Percentiles rank a stretch among this genome's conserved stretches.
These are phyloP conservation scores for Pythium sp. DNA, from an alignment of 352 stramenopile genomes.

Conservation along the genomic window DNA sequence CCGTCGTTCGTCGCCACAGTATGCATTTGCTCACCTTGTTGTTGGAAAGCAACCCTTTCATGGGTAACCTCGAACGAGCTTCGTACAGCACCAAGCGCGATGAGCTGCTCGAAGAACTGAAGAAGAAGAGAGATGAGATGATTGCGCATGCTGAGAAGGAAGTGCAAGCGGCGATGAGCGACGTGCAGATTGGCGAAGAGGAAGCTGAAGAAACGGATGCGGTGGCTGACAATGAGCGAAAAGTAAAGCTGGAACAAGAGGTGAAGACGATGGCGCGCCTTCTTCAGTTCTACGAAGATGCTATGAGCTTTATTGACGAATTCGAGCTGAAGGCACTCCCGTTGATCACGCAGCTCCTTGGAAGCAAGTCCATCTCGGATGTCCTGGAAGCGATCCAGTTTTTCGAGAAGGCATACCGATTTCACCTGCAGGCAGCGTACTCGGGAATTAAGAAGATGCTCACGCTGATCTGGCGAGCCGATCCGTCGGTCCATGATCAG, in stretches of 20 bases:
- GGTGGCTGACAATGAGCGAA: constrained; percentile 32
- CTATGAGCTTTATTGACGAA: constrained; percentile 91
- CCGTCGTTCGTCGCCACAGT: constrained; percentile 88
- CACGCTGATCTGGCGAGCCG: constrained; percentile 88
- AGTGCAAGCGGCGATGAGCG: constrained; percentile 53
- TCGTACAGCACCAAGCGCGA: constrained; percentile 83
- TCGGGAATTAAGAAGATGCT: constrained; percentile 91
- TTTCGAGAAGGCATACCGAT: constrained; percentile 90
- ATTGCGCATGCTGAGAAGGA: constrained; percentile 80
- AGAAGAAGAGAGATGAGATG: constrained; percentile 68
- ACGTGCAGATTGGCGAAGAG: constrained; percentile 20
- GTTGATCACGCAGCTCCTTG: constrained; percentile 83
- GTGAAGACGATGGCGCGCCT: constrained; percentile 71
- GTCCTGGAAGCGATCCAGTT: constrained; percentile 93
- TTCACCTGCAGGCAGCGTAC: constrained; percentile 88
- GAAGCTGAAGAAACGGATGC: constrained; percentile 7
- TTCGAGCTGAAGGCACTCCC: constrained; percentile 81
- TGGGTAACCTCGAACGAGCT: constrained; percentile 82
- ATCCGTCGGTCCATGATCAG: constrained; percentile 89
- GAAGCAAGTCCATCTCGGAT: constrained; percentile 91
- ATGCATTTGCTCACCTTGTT: constrained; percentile 87
- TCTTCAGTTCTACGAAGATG: constrained; percentile 90
- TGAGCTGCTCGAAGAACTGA: constrained; percentile 60
- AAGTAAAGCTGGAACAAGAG: constrained; percentile 61
- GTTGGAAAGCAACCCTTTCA: constrained; percentile 94